phyloP scores from a whole-genome alignment of 2,329 filamentous ascomycete genomes.

The Trichoderma arundinaceum region DNA sequence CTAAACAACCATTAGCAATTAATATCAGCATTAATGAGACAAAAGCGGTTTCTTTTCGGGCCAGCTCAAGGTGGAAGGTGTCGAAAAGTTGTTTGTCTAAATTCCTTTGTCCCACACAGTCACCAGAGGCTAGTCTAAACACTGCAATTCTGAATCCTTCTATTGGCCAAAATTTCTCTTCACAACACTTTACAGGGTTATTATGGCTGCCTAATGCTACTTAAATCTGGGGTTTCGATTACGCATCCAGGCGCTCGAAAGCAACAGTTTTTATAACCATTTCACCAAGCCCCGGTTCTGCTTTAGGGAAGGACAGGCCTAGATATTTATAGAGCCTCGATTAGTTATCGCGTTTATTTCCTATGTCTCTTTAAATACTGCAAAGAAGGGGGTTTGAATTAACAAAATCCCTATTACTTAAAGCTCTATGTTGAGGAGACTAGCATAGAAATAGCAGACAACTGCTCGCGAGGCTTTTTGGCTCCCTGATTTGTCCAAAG shows the following conservation, averaged over 20 bases:
- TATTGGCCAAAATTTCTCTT: neutral
- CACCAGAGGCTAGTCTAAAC: neutral
- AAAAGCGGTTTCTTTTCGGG: neutral
- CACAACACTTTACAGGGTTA: neutral
- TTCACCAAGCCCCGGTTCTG: too few relatives aligned
- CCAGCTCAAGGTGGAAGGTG: neutral
- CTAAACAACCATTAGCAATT: neutral
- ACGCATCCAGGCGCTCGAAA: neutral
- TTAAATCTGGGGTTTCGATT: neutral
- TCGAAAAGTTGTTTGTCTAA: neutral
- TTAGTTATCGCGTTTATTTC: too few relatives aligned
- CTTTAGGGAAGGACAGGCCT: too few relatives aligned
- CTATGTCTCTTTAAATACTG: too few relatives aligned
- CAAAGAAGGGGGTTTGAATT: too few relatives aligned
- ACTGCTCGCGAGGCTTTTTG: neutral
- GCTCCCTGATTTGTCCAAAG: neutral
- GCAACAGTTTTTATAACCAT: neutral
- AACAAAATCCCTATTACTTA: neutral
- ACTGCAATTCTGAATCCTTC: conserved; percentile 5
- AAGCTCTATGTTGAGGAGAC: neutral
- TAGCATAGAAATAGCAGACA: neutral
- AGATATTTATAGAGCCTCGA: too few relatives aligned
- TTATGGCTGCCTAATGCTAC: conserved; percentile 7
- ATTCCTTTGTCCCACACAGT: conserved; percentile 1
- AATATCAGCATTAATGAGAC: neutral